Evolutionary conservation across 495 filamentous ascomycete species (phyloP).

Genomic region (Penicillium roqueforti): DNA sequence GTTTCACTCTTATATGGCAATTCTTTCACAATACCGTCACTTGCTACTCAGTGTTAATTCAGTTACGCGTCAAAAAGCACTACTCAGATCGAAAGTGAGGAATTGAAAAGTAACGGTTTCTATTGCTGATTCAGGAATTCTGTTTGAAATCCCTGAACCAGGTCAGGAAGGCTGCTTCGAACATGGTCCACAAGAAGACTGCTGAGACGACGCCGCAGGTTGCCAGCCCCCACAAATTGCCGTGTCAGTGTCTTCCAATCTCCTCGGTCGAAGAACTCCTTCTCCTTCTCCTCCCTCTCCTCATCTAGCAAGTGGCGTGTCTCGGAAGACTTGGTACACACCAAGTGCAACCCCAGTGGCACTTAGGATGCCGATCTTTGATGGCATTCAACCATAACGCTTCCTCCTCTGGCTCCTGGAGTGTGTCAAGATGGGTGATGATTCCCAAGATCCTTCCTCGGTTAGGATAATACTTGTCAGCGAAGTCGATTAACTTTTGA

Average conservation of each 20-base stretch:
- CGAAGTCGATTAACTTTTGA: slow-evolving; percentile 16
- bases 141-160: too few relatives aligned
- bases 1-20: too few relatives aligned
- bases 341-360: background rate
- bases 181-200: background rate
- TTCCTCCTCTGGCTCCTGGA: slow-evolving; percentile 7
- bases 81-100: background rate
- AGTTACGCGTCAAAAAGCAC: background rate
- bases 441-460: slow-evolving; percentile 48
- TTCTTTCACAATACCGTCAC: too few relatives aligned
- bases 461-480: slow-evolving; percentile 1
- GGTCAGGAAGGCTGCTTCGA: background rate
- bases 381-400: background rate
- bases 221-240: too few relatives aligned
- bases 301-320: too few relatives aligned
- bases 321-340: background rate
- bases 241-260: background rate
- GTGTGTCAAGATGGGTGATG: slow-evolving; percentile 44
- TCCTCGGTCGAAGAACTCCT: background rate
- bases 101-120: background rate
- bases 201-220: background rate
- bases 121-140: background rate
- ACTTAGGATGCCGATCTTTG: background rate
- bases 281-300: background rate
- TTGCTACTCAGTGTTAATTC: background rate